Evolutionary conservation across 345 rosid genomes (phyloP).

Genomic region (Limnanthes douglasii): DNA sequence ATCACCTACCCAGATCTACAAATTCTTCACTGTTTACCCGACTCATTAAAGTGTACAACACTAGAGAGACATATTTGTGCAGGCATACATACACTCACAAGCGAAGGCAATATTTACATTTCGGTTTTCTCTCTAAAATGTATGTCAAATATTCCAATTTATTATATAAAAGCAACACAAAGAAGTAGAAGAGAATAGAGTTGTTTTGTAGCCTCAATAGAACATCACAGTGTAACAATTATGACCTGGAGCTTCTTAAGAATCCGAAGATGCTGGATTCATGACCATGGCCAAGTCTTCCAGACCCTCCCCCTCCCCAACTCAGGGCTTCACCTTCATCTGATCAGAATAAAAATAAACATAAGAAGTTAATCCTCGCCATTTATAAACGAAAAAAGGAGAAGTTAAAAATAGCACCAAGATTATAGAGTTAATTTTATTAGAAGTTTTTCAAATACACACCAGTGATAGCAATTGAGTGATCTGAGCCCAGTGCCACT

Average conservation of each 20-base stretch:
- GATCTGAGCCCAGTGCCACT: slow-evolving; percentile 84
- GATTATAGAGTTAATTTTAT: slow-evolving; percentile 3
- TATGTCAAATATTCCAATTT: background rate
- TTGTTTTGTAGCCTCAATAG: no score
- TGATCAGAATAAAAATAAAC: slow-evolving; percentile 13
- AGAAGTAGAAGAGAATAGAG: background rate
- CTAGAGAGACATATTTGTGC: background rate
- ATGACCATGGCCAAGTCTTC: slow-evolving; percentile 88
- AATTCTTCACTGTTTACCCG: background rate
- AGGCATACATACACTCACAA: background rate
- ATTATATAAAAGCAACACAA: background rate
- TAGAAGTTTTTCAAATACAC: slow-evolving; percentile 11
- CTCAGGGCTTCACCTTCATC: slow-evolving; percentile 74
- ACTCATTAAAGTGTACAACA: background rate
- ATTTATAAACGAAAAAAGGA: background rate
- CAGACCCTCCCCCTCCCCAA: slow-evolving; percentile 84
- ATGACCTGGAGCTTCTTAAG: slow-evolving; percentile 52
- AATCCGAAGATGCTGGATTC: slow-evolving; percentile 56
- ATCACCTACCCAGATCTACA: no score
- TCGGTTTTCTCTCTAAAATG: no score
- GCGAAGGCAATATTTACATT: no score
- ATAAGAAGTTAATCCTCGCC: slow-evolving; percentile 1
- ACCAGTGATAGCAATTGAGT: slow-evolving; percentile 89
- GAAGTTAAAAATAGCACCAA: background rate
- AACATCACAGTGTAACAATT: no score